Conservation (phyloP, 2,329 filamentous ascomycete genomes). For the Epicoccum nigrum region DNA sequence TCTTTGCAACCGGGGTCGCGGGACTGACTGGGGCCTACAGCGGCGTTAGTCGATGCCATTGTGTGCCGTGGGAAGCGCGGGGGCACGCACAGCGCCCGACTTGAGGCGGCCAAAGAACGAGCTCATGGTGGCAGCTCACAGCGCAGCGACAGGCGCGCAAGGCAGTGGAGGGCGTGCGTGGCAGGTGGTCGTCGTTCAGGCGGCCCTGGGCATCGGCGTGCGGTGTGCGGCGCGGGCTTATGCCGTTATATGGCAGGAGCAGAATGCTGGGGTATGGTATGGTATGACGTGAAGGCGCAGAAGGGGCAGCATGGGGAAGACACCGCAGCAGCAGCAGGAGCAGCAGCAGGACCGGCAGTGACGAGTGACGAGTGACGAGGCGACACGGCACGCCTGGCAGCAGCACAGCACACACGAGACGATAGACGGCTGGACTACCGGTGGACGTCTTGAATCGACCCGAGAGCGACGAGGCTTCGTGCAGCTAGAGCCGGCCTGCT, state of each 20-base stretch:
- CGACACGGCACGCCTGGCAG: constrained; percentile 13
- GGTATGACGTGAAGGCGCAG: constrained; percentile 12
- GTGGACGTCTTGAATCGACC: constrained; percentile 18
- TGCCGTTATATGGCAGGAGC: constrained; percentile 6
- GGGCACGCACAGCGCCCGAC: constrained; percentile 52
- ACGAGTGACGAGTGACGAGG: constrained; percentile 2
- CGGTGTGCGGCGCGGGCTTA: constrained; percentile 8
- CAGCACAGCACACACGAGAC: constrained; percentile 11
- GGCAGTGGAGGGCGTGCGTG: constrained; percentile 11
- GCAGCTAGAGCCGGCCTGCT: constrained; percentile 14
- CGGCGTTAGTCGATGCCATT: constrained; percentile 31
- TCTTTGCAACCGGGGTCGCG: constrained; percentile 60
- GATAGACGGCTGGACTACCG: constrained; percentile 13
- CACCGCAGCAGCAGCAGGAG: too few species aligned
- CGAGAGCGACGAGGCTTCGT: constrained; percentile 12
- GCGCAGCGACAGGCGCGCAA: constrained; percentile 20
- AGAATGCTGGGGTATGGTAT: constrained; percentile 11
- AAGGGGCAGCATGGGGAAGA: constrained; percentile 18
- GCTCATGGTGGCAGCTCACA: constrained; percentile 50
- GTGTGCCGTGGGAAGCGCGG: constrained; percentile 6
- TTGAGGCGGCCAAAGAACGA: constrained; percentile 63
- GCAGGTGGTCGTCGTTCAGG: constrained; percentile 21
- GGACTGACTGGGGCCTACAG: constrained; percentile 56
- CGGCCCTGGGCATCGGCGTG: constrained; percentile 19
- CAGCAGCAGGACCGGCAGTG: constrained; percentile 3